These are phyloP conservation scores for Tricholoma flavovirens DNA, from an alignment of 768 basidiomycete genomes.

Conservation along the genomic window DNA sequence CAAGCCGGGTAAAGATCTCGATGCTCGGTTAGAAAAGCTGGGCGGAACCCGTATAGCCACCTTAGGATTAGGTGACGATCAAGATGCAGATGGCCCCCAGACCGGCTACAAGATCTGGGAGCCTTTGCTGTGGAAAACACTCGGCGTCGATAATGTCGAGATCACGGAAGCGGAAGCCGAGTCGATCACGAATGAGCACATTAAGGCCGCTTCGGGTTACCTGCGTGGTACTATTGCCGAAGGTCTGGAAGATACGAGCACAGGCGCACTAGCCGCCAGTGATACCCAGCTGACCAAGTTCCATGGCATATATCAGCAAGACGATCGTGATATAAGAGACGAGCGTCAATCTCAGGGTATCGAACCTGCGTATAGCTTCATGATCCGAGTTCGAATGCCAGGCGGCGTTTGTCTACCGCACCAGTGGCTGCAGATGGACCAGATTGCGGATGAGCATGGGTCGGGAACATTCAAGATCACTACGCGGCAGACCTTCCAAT, in stretches of 20 bases:
- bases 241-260: slow-evolving; percentile 78
- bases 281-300: slow-evolving; percentile 98
- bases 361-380: slow-evolving; percentile 95
- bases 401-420: slow-evolving; percentile 88
- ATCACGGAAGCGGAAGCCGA: slow-evolving; percentile 92
- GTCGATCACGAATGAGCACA: slow-evolving; percentile 97
- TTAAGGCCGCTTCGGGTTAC: slow-evolving; percentile 93
- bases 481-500: slow-evolving; percentile 97
- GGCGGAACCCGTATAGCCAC: slow-evolving; percentile 71
- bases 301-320: slow-evolving; percentile 94
- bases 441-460: slow-evolving; percentile 93
- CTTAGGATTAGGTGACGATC: slow-evolving; percentile 91
- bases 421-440: slow-evolving; percentile 96
- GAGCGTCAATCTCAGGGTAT: slow-evolving; percentile 89
- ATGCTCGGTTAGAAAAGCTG: slow-evolving; percentile 69
- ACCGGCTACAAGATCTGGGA: slow-evolving; percentile 99
- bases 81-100: slow-evolving; percentile 92
- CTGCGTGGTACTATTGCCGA: slow-evolving; percentile 93
- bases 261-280: slow-evolving; percentile 85
- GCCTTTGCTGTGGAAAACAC: slow-evolving; percentile 84
- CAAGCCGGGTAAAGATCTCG: slow-evolving; percentile 89
- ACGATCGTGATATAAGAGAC: slow-evolving; percentile 97
- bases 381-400: slow-evolving; percentile 97
- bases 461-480: slow-evolving; percentile 95
- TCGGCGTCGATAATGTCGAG: slow-evolving; percentile 87